A percentile compares a stretch with the other conserved stretches of the same genome.
These are phyloP conservation scores for Aureobasidium zeae DNA, from an alignment of 2,329 filamentous ascomycete genomes.

Conservation along the genomic window DNA sequence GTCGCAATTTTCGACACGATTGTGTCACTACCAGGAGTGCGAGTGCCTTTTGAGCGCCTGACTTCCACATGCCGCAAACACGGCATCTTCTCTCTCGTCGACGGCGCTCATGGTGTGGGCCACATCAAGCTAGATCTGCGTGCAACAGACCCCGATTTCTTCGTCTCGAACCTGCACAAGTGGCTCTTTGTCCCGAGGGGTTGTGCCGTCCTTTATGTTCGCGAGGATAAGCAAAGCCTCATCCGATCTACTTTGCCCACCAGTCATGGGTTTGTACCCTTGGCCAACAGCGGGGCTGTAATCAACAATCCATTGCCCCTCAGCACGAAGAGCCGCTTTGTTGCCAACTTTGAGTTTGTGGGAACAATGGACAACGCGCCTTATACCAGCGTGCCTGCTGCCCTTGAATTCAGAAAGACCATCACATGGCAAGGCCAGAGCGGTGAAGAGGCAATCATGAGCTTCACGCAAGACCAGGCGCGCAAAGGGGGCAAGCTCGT, in stretches of 20 bases:
- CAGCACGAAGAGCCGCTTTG: constrained; percentile 48
- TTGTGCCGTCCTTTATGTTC: constrained; percentile 73
- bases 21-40: constrained; percentile 65
- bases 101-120: constrained; percentile 78
- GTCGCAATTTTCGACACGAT: constrained; percentile 73
- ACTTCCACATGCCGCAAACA: constrained; percentile 55
- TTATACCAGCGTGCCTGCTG: constrained; percentile 62
- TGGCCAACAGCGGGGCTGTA: constrained; percentile 16
- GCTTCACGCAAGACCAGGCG: constrained; percentile 56
- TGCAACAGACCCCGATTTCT: constrained; percentile 69
- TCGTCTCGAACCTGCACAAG: constrained; percentile 80
- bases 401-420: constrained; percentile 57
- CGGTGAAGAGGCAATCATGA: constrained; percentile 60
- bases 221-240: constrained; percentile 62
- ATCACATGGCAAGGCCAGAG: constrained; percentile 31
- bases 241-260: constrained; percentile 70
- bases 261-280: constrained; percentile 63
- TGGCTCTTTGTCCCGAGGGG: constrained; percentile 78
- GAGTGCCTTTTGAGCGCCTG: constrained; percentile 68
- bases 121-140: constrained; percentile 63
- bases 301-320: constrained; percentile 34
- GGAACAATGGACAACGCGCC: constrained; percentile 53
- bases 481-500: constrained; percentile 52
- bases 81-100: constrained; percentile 63
- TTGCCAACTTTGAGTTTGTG: constrained; percentile 15